These are phyloP conservation scores for Ramichloridium luteum DNA, from an alignment of 2,329 filamentous ascomycete species.

Conservation along the genomic window DNA sequence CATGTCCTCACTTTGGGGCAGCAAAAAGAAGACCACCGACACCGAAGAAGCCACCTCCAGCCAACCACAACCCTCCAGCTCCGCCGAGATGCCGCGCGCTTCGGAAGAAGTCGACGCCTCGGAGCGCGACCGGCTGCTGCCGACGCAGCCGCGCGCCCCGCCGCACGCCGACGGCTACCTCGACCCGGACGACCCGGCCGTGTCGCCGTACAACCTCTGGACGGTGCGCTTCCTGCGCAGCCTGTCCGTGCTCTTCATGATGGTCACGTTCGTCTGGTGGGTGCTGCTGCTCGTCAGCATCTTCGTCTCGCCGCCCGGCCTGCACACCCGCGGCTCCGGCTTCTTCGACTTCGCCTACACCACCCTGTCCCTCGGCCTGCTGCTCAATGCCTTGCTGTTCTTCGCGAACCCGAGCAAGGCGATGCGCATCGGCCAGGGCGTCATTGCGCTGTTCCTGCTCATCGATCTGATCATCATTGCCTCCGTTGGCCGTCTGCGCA, in stretches of 20 bases:
- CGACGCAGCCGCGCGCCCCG: constrained; percentile 39
- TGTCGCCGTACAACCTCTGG: constrained; percentile 93
- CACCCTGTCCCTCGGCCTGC: constrained; percentile 61
- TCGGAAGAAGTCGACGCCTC: constrained; percentile 33
- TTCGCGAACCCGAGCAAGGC: constrained; percentile 73
- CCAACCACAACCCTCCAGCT: too few species aligned
- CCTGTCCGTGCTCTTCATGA: constrained; percentile 62
- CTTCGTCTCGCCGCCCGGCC: constrained; percentile 79
- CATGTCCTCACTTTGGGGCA: too few species aligned
- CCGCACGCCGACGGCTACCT: constrained; percentile 54
- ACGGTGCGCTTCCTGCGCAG: constrained; percentile 70
- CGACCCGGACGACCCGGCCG: constrained; percentile 69
- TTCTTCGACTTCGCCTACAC: constrained; percentile 84
- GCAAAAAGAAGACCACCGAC: too few species aligned
- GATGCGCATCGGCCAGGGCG: constrained; percentile 58
- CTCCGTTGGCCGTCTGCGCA: constrained; percentile 57
- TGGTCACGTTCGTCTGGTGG: constrained; percentile 84
- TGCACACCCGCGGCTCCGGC: constrained; percentile 78
- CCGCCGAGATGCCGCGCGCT: background rate
- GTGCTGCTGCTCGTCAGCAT: constrained; percentile 72
- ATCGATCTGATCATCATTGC: constrained; percentile 70
- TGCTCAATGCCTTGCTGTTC: constrained; percentile 70
- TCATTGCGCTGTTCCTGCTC: constrained; percentile 55
- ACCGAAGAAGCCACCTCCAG: too few species aligned
- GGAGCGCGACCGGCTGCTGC: constrained; percentile 56